A percentile compares a stretch with the other conserved stretches of the same genome.
Conservation (phyloP, 2,329 filamentous ascomycete species). For the Colletotrichum eleusines region DNA sequence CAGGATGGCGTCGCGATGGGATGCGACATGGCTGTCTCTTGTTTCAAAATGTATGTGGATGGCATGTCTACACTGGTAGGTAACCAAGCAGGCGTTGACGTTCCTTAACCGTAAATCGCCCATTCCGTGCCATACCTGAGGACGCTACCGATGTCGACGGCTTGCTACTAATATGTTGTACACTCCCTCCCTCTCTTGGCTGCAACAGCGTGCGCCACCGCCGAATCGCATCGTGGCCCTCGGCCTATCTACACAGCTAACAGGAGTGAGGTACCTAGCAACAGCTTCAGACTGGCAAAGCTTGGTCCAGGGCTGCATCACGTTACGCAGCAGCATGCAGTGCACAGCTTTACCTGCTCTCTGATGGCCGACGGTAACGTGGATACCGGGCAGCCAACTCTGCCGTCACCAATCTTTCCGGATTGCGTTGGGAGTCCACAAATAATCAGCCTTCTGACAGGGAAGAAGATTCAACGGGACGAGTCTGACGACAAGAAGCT, state of each 20-base stretch:
- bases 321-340: constrained; percentile 26
- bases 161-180: neutral
- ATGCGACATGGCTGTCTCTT: constrained; percentile 37
- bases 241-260: constrained; percentile 7
- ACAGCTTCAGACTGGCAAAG: constrained; percentile 13
- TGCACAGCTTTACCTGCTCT: neutral
- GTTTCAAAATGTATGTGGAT: constrained; percentile 35
- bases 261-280: constrained; percentile 6
- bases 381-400: neutral
- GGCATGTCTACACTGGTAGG: too few relatives aligned
- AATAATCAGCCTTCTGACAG: constrained; percentile 12
- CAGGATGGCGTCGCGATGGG: constrained; percentile 32
- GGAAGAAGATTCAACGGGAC: constrained; percentile 5
- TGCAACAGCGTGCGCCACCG: constrained; percentile 8
- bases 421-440: constrained; percentile 12
- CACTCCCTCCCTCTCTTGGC: constrained; percentile 1
- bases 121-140: constrained; percentile 10
- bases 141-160: neutral
- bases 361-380: neutral
- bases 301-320: constrained; percentile 25
- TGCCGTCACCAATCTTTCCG: neutral
- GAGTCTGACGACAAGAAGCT: neutral
- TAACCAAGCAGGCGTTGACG: constrained; percentile 16
- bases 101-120: constrained; percentile 21
- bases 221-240: constrained; percentile 12